Percentiles rank a stretch among this genome's conserved stretches.
Conservation (phyloP, 2,329 filamentous ascomycete genomes). For the Macrophomina phaseolina region DNA sequence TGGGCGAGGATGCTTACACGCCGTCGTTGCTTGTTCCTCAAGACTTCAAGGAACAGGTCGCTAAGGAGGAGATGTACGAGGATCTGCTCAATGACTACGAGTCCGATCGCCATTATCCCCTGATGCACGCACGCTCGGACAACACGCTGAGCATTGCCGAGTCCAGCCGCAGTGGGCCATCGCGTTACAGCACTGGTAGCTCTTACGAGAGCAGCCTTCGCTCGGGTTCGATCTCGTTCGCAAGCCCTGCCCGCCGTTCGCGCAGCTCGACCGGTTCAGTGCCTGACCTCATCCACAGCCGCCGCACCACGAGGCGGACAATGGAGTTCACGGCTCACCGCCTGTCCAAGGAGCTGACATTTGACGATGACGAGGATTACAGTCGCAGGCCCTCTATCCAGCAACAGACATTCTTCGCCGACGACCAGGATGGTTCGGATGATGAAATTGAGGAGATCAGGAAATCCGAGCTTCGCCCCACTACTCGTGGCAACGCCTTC, state of each 20-base stretch:
- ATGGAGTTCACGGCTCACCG: constrained; percentile 41
- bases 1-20: constrained; percentile 40
- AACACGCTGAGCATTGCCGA: constrained; percentile 44
- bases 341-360: constrained; percentile 38
- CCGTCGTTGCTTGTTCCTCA: constrained; percentile 43
- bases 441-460: constrained; percentile 18
- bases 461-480: constrained; percentile 25
- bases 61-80: constrained; percentile 44
- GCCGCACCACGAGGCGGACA: constrained; percentile 39
- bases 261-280: constrained; percentile 46
- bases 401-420: constrained; percentile 30
- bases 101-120: constrained; percentile 55
- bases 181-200: constrained; percentile 59
- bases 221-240: constrained; percentile 47
- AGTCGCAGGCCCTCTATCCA: background rate
- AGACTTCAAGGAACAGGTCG: constrained; percentile 41
- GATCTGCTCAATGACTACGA: constrained; percentile 49
- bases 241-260: constrained; percentile 42
- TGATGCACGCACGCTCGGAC: constrained; percentile 43
- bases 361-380: constrained; percentile 33
- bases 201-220: constrained; percentile 63
- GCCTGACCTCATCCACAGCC: constrained; percentile 46
- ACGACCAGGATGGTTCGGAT: constrained; percentile 35
- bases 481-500: background rate
- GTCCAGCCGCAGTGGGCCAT: constrained; percentile 55